Evolutionary conservation across 2,329 filamentous ascomycete species (phyloP), one percentile per base, ranked within the genome.

Genomic region (Penicillium aurantiogriseum): DNA sequence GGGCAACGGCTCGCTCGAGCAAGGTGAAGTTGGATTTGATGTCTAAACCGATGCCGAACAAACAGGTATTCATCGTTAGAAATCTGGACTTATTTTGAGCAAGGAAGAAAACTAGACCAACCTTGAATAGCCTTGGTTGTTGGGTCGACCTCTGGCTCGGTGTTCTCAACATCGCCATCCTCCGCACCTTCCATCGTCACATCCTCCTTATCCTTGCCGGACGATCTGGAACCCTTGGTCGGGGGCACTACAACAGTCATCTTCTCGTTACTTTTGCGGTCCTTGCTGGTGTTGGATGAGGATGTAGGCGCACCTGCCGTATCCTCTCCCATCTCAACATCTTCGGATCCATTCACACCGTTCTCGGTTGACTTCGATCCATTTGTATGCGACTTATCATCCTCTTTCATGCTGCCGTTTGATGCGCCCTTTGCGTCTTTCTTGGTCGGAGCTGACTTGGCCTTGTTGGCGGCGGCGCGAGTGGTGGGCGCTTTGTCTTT

Each of bases 1-100:
- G 86, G 64, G 88, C 83, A 63, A 99, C 93, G 65, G 92, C 94
- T 70, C 92, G 89, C 71, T 97, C 92, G 71, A 99, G 84, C 64
- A 99, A 84, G 51, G 86, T 85, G 73, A 97, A 97, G 79, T 95
- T 97, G 82, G 85, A 88, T 79, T 92, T 94, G 80, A 99, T 96
- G 76, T 97, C 94, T 97, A 72, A 39, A 56, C 58, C 49, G 17
- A 48, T 19, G 11, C 2, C 5, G 5, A 45, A 53, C 31, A 54
- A n/a, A 50, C 10, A 31, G 25, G 17, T 15, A n/a, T 23, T 19
- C 29, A 38, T n/a, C 1, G 48, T 54, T 43, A 51, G 54, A 48
- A 45, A 23, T 49, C 1, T 9, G 10, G 9, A 45, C 17, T 11
- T 31, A 4, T 39, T 35, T 35, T 48, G 35, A 38, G 9, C 35